These are phyloP conservation scores for Mycocentrospora acerina DNA, from an alignment of 2,329 filamentous ascomycete species.

Conservation along the genomic window DNA sequence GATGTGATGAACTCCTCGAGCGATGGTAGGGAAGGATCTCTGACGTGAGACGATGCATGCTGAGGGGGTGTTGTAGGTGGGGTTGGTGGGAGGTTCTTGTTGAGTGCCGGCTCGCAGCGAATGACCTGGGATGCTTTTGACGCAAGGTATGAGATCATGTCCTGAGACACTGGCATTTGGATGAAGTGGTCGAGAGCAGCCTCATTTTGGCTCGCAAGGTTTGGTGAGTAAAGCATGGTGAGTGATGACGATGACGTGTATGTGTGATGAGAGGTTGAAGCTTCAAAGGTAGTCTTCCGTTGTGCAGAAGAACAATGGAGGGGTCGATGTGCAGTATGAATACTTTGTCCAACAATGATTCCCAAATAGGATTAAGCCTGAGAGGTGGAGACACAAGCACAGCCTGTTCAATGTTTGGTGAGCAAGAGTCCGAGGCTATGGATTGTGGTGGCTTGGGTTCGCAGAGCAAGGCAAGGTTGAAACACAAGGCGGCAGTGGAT, in stretches of 20 bases:
- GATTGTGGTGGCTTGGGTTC: slow-evolving; percentile 28
- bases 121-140: slow-evolving; percentile 76
- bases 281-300: slow-evolving; percentile 8
- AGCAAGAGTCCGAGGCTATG: slow-evolving; percentile 38
- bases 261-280: slow-evolving; percentile 11
- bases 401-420: slow-evolving; percentile 31
- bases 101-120: slow-evolving; percentile 64
- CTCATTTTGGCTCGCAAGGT: slow-evolving; percentile 59
- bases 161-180: slow-evolving; percentile 70
- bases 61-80: slow-evolving; percentile 62
- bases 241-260: slow-evolving; percentile 15
- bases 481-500: slow-evolving; percentile 24
- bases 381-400: slow-evolving; percentile 26
- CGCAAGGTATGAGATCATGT: slow-evolving; percentile 79
- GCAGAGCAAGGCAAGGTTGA: slow-evolving; percentile 29
- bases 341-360: slow-evolving; percentile 12
- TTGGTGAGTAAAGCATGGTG: slow-evolving; percentile 49
- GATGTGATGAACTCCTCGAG: slow-evolving; percentile 90
- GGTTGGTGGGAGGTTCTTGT: slow-evolving; percentile 57
- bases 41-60: slow-evolving; percentile 49
- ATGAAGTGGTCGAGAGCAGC: slow-evolving; percentile 78
- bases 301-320: slow-evolving; percentile 5
- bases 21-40: slow-evolving; percentile 64
- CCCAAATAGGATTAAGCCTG: slow-evolving; percentile 29
- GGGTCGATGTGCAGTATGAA: slow-evolving; percentile 14